Percentiles rank a stretch among this genome's conserved stretches.
Conservation (phyloP, 805 yeast genomes). For the Alloascoidea hylecoeti region DNA sequence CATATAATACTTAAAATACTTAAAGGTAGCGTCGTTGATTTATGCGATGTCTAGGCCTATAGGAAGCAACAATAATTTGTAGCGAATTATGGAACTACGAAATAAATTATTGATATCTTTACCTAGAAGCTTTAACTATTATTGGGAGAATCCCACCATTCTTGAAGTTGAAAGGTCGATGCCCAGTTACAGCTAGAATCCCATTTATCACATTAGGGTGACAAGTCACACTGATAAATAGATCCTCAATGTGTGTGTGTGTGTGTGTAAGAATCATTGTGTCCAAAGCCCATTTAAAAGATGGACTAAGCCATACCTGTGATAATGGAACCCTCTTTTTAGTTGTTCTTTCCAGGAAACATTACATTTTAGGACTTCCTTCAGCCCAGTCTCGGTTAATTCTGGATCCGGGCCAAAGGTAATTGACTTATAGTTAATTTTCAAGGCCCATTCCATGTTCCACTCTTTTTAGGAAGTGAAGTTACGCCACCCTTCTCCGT, state of each 20-base stretch:
- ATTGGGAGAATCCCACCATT: slow-evolving; percentile 48
- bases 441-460: slow-evolving; percentile 28
- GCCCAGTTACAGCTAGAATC: slow-evolving; percentile 30
- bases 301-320: slow-evolving; percentile 28
- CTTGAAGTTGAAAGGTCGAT: slow-evolving; percentile 30
- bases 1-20: too few species aligned
- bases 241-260: too few species aligned
- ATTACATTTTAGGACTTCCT: slow-evolving; percentile 29
- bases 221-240: slow-evolving; percentile 26
- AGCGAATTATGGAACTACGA: too few species aligned
- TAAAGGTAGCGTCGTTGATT: too few species aligned
- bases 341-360: slow-evolving; percentile 25
- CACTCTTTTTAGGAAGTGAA: slow-evolving; percentile 27
- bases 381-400: slow-evolving; percentile 29
- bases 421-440: slow-evolving; percentile 28
- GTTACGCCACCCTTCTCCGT: slow-evolving; percentile 42
- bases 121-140: slow-evolving; percentile 34
- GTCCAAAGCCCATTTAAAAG: slow-evolving; percentile 35
- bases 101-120: too few species aligned
- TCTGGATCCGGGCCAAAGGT: slow-evolving; percentile 37
- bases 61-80: too few species aligned
- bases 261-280: slow-evolving; percentile 32
- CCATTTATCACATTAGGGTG: slow-evolving; percentile 38
- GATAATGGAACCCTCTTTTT: slow-evolving; percentile 20
- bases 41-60: too few species aligned